phyloP scores from a whole-genome alignment of 2,329 filamentous ascomycete genomes.

The Nemania diffusa region DNA sequence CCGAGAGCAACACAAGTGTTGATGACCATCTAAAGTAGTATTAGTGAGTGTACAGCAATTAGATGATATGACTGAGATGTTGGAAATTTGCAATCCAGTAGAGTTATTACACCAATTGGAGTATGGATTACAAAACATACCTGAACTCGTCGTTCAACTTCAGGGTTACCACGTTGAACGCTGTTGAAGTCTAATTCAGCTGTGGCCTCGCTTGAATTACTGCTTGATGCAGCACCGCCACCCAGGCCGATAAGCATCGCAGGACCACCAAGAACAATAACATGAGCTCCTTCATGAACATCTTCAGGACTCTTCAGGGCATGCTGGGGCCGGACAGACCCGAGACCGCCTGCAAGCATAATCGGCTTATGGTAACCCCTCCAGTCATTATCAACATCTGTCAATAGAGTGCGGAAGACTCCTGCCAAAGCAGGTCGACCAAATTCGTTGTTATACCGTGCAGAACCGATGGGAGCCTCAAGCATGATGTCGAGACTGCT shows the following conservation, averaged over 20 bases:
- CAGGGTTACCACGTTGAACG: slow-evolving; percentile 95
- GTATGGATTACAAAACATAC: slow-evolving; percentile 13
- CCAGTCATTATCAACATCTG: slow-evolving; percentile 65
- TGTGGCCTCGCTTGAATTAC: slow-evolving; percentile 85
- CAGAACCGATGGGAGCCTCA: slow-evolving; percentile 93
- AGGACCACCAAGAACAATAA: slow-evolving; percentile 89
- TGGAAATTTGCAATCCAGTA: not conserved
- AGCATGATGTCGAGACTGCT: slow-evolving; percentile 97
- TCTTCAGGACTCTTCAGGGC: slow-evolving; percentile 84
- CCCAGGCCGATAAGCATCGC: slow-evolving; percentile 98
- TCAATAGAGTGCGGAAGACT: slow-evolving; percentile 90
- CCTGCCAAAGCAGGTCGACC: slow-evolving; percentile 88
- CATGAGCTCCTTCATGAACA: slow-evolving; percentile 87
- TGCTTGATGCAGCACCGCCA: slow-evolving; percentile 93
- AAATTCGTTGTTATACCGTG: slow-evolving; percentile 95
- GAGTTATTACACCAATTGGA: not conserved
- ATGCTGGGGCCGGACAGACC: slow-evolving; percentile 89
- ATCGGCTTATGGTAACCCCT: slow-evolving; percentile 96
- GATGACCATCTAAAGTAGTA: slow-evolving; percentile 77
- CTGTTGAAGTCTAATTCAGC: slow-evolving; percentile 96
- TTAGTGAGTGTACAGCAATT: slow-evolving; percentile 2
- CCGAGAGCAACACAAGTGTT: slow-evolving; percentile 91
- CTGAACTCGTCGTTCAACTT: slow-evolving; percentile 93
- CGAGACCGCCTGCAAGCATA: slow-evolving; percentile 88
- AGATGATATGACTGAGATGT: too few species aligned